Percentiles rank a stretch among this genome's conserved stretches.
Evolutionary conservation across 2,329 filamentous ascomycete species (phyloP).

Genomic region (Aspergillus proliferans): DNA sequence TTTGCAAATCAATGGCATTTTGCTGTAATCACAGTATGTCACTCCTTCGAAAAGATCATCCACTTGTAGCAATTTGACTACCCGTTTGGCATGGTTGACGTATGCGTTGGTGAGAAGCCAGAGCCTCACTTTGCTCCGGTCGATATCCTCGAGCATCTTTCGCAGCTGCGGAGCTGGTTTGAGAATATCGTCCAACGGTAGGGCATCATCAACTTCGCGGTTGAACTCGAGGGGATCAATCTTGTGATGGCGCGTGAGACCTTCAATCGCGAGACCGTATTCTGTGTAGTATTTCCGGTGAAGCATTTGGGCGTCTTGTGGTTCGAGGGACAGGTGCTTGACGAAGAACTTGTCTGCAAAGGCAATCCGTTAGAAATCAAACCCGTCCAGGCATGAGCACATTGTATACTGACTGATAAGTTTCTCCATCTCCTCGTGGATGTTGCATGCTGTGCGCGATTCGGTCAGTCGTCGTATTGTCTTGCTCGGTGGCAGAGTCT

Average conservation of each 20-base stretch:
- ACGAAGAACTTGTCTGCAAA: slow-evolving; percentile 53
- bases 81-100: slow-evolving; percentile 74
- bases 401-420: slow-evolving; percentile 54
- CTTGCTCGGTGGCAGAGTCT: neutral
- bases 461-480: slow-evolving; percentile 8
- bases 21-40: slow-evolving; percentile 85
- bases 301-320: slow-evolving; percentile 74
- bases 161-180: slow-evolving; percentile 70
- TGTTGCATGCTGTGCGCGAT: slow-evolving; percentile 57
- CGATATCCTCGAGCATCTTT: slow-evolving; percentile 71
- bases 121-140: slow-evolving; percentile 72
- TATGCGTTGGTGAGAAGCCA: slow-evolving; percentile 99
- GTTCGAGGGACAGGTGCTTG: slow-evolving; percentile 64
- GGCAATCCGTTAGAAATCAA: neutral
- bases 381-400: neutral
- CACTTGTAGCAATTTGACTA: slow-evolving; percentile 71
- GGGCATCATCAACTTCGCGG: slow-evolving; percentile 83
- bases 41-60: slow-evolving; percentile 91
- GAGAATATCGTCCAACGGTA: slow-evolving; percentile 80
- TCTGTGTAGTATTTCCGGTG: slow-evolving; percentile 91
- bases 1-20: slow-evolving; percentile 74
- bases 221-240: slow-evolving; percentile 96
- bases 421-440: slow-evolving; percentile 81
- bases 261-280: slow-evolving; percentile 96
- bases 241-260: slow-evolving; percentile 85